Base-by-base conservation (phyloP, 2,329 filamentous ascomycete species). In the Sclerotinia nivalis region DNA sequence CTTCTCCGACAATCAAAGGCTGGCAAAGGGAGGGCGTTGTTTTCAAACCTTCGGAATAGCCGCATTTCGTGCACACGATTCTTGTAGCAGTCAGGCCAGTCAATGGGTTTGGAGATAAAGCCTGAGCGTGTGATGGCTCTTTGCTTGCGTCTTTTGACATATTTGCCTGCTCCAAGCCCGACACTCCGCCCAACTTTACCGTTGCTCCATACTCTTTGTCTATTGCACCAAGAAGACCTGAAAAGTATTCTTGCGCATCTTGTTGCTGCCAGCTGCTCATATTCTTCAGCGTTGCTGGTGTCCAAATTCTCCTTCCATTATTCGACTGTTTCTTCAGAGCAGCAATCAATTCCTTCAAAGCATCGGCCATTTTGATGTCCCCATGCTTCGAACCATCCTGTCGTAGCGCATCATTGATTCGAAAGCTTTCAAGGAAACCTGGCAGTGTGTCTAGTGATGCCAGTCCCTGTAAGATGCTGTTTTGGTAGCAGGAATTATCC, bases 401-500 rank as follows among this genome's bases (percentile, higher is more conserved):
- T 34, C 68, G 62, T n/a, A 47, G 40, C 31, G 72, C 71, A 10
- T 75, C 74, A n/a, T 79, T 76, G 6, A 78, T 60, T 2, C 82
- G 80, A 31, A 84, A 80, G 12, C 79, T 81, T 1, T 82, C 82
- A 10, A 97, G 84, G 76, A 93, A 96, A 3, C 82, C 82, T 37
- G 87, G 86, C 43, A 98, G 82, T 6, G 90, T 86, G 25, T 86
- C 85, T 43, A 98, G 83, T 5, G 94, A 91, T 1, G 94, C 89
- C 55, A 98, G 83, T 9, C 90, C 89, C 79, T 97, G 93, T 15
- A 99, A 88, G 28, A 97, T 90, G 78, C 94, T 97, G 80, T 99
- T 99, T 80, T 98, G 96, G 79, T 97, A 99, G 83, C 96, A 98
- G 1, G 93, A 97, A 79, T 97, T 97, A 82, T 97, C 93, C 82